Evolutionary conservation across 176 grass and related monocot species (phyloP), one percentile per base, ranked within the genome.

Genomic region (Oryza punctata): DNA sequence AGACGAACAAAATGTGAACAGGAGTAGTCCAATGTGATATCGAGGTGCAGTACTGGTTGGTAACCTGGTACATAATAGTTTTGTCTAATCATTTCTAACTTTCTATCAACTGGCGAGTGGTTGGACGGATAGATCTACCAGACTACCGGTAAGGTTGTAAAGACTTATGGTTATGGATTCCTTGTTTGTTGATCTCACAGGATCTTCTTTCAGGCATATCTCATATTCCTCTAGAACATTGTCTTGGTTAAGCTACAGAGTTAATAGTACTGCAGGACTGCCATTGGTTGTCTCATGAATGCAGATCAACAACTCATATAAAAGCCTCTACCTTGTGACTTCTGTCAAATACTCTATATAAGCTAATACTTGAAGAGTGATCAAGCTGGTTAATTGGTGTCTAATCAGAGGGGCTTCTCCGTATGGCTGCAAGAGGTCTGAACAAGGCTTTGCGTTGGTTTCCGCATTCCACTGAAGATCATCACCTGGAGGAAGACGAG

Each of bases 401-500:
- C 54, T 73, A 40, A 24, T 47, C 26, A 9, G 11, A 3, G 52
- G 2, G 27, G 72, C n/a, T 64, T 25, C 47, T 25, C 47, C 38
- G 37, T 30, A 94, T 93, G 92, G 85, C 84, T 76, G 82, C 73
- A 66, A 69, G 81, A 73, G 65, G 73, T 44, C 70, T 98, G 28
- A 82, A 54, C 72, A 90, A 69, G 80, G 65, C 93, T 50, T 69
- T 91, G n/a, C 82, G 84, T 44, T 90, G 82, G 76, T 86, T 94
- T 15, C 80, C 78, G 1, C 79, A 85, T 52, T 73, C 85, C 28
- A 65, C 67, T 21, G 79, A 76, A 37, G 14, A 80, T 44, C 57
- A 80, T 43, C 57, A 67, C 46, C 23, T 63, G 44, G 85, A 90
- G 52, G 78, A 87, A 69, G 92, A 72, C 4, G 88, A 90, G 59